Base-by-base conservation (phyloP, 2,329 filamentous ascomycete species). In the Pseudocercospora ulei region DNA sequence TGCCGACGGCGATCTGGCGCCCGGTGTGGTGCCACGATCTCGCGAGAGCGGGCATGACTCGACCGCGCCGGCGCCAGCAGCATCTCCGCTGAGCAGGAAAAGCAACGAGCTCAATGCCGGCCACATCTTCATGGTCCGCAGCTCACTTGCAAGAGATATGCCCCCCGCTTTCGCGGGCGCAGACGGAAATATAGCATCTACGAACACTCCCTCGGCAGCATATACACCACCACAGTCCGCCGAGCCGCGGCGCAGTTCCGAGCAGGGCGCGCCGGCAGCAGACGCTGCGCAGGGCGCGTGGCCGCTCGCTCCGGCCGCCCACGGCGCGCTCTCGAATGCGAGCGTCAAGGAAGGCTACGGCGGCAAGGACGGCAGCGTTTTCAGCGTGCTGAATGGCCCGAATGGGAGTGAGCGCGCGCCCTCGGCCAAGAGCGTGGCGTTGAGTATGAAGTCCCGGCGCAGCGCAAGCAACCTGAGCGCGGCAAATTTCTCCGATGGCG, bases 81-180 rank as follows among this genome's bases (percentile, higher is more conserved):
- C 44, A 35, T 28, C 41, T 35, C 37, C 44, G 41, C 41, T 50
- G 48, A 48, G 43, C 43, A 54, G 54, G 45, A 57, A 58, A 46
- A 55, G 52, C 31, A 43, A 39, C 43, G 48, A 50, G 42, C 49
- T 54, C 41, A 52, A 57, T 55, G 56, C 51, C 38, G 50, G 46
- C 36, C 42, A 48, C 47, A 52, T 55, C 42, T 59, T 65, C 63
- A 63, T 66, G 63, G 61, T 65, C 22, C 43, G 41, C 59, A 65
- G 58, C 57, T 56, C 46, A 28, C 11, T 20, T 26, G 41, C 26
- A 35, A 53, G 65, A 56, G 65, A 66, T 47, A 73, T 73, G 70
- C 68, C 70, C 59, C 65, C 66, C 49, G 59, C 53, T 55, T 62
- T 47, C 19, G 36, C 30, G 17, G 35, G 40, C 13, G 40, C 22